A percentile compares a stretch with the other conserved stretches of the same genome.
Conservation (phyloP, 2,329 filamentous ascomycete species). For the Stachybotrys chlorohalonatus region DNA sequence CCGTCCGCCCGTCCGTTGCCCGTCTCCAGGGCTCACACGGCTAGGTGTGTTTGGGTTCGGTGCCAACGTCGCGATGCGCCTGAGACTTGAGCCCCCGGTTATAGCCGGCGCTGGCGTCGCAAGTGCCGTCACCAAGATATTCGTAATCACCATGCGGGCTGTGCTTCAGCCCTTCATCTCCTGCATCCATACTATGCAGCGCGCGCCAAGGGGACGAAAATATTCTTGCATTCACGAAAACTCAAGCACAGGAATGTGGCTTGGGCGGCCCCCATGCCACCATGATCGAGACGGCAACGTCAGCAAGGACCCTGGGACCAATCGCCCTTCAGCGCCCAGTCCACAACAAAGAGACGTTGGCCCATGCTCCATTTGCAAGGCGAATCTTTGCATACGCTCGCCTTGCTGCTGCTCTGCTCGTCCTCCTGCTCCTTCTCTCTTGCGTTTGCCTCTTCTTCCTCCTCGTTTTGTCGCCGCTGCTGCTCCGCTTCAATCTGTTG, state of each 20-base stretch:
- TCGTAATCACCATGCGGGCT: too few relatives aligned
- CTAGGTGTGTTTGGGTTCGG: not conserved
- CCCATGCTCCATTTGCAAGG: too few relatives aligned
- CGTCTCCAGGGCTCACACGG: not conserved
- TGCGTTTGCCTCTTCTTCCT: not conserved
- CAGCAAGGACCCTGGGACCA: not conserved
- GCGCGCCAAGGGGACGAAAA: not conserved
- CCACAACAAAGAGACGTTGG: not conserved
- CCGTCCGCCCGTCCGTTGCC: not conserved
- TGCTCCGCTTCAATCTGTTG: not conserved
- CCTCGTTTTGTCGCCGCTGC: not conserved
- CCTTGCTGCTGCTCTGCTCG: too few relatives aligned
- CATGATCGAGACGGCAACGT: not conserved
- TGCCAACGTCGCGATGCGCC: too few relatives aligned
- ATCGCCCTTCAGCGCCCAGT: not conserved
- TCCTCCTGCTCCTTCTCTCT: too few relatives aligned
- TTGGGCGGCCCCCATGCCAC: not conserved
- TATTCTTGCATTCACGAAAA: not conserved
- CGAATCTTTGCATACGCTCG: too few relatives aligned
- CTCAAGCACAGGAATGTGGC: not conserved
- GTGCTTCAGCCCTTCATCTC: too few relatives aligned
- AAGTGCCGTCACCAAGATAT: too few relatives aligned
- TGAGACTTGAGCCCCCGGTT: too few relatives aligned
- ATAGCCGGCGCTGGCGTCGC: too few relatives aligned
- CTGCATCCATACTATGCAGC: too few relatives aligned